Percentiles rank a stretch among this genome's conserved stretches.
These are phyloP conservation scores for Simmondsia chinensis DNA, from an alignment of 148 eudicot genomes.

Conservation along the genomic window DNA sequence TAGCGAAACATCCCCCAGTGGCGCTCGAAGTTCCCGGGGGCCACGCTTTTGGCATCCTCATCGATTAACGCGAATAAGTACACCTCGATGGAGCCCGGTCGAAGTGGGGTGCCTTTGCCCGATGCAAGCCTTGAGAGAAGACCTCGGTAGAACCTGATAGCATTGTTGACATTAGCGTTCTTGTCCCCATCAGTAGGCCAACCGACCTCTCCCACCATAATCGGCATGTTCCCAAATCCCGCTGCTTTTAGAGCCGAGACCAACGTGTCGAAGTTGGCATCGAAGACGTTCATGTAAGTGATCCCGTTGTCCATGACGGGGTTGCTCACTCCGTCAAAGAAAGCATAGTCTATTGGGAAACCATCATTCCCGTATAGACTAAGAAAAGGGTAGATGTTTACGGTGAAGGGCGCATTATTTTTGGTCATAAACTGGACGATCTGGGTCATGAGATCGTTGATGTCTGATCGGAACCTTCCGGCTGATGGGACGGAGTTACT, in stretches of 20 bases:
- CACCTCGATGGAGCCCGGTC: conserved; percentile 65
- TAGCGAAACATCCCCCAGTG: conserved; percentile 88
- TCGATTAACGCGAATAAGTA: conserved; percentile 78
- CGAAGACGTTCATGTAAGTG: conserved; percentile 70
- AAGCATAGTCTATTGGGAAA: conserved; percentile 81
- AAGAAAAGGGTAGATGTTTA: conserved; percentile 85
- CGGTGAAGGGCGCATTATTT: conserved; percentile 75
- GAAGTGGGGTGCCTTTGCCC: conserved; percentile 73
- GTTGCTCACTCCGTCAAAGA: conserved; percentile 53
- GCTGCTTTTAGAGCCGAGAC: conserved; percentile 53
- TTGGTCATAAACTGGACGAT: conserved; percentile 51
- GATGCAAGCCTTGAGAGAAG: conserved; percentile 52
- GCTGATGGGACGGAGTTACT: conserved; percentile 67
- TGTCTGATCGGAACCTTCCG: conserved; percentile 60
- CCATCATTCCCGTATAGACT: conserved; percentile 53
- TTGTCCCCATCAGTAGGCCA: conserved; percentile 95
- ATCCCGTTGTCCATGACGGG: conserved; percentile 48
- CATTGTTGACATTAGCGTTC: conserved; percentile 44
- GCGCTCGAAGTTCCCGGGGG: conserved; percentile 79
- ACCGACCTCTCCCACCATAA: conserved; percentile 83
- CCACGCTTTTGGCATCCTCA: conserved; percentile 68
- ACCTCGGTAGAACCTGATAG: conserved; percentile 64
- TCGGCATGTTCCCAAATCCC: conserved; percentile 40
- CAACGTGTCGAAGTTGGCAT: conserved; percentile 83
- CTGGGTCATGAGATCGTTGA: conserved; percentile 39